Conservation (phyloP, 768 basidiomycete genomes). For the Symmetrospora coprosmae region DNA sequence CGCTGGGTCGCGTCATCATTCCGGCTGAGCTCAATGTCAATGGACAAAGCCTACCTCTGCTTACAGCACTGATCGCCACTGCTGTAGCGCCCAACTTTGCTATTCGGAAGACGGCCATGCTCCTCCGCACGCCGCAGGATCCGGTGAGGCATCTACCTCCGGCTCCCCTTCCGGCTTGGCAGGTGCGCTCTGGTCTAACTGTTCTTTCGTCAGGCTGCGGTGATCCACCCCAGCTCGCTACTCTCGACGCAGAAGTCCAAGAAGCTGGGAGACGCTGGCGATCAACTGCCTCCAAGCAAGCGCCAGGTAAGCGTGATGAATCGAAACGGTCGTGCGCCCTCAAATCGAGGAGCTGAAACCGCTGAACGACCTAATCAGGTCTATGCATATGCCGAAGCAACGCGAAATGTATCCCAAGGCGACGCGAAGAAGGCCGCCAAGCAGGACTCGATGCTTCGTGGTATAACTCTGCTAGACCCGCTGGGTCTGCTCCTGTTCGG, state of each 20-base stretch:
- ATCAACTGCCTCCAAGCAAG: no score
- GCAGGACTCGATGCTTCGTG: neutral
- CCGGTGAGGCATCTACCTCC: neutral
- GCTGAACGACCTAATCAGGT: slow-evolving; percentile 18
- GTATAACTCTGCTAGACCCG: slow-evolving; percentile 48
- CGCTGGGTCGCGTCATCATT: slow-evolving; percentile 37
- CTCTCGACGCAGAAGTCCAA: slow-evolving; percentile 60
- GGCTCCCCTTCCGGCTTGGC: neutral
- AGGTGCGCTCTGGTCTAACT: neutral
- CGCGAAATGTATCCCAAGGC: neutral
- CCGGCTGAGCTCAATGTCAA: slow-evolving; percentile 59
- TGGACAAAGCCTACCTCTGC: slow-evolving; percentile 56
- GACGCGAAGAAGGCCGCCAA: neutral
- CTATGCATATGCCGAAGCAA: slow-evolving; percentile 6
- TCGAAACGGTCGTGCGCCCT: no score
- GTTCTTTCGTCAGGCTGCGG: slow-evolving; percentile 44
- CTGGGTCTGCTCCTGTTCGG: slow-evolving; percentile 84
- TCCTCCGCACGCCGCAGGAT: neutral
- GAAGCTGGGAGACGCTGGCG: slow-evolving; percentile 15
- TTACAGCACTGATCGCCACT: slow-evolving; percentile 69
- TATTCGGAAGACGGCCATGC: slow-evolving; percentile 49
- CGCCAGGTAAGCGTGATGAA: neutral
- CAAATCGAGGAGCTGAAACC: slow-evolving; percentile 12
- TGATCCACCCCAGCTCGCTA: slow-evolving; percentile 64
- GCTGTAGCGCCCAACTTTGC: slow-evolving; percentile 85